Percentiles rank a stretch among this genome's conserved stretches.
Evolutionary conservation across 2,329 filamentous ascomycete species (phyloP).

Genomic region (Cercospora nicotianae): DNA sequence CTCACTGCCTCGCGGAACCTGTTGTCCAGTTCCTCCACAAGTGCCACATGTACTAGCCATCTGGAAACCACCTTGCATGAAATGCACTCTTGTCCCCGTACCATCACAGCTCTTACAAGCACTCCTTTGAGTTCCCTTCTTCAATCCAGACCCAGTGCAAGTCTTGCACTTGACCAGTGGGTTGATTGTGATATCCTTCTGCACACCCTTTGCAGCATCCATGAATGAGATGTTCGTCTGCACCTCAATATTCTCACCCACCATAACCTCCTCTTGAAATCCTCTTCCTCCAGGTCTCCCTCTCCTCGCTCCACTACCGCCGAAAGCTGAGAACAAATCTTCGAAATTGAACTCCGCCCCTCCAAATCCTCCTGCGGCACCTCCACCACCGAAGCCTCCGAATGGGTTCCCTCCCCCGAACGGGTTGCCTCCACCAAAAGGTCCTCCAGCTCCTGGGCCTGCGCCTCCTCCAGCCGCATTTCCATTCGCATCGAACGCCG

Average conservation of each 20-base stretch:
- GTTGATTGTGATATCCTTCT: slow-evolving; percentile 82
- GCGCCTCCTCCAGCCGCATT: slow-evolving; percentile 60
- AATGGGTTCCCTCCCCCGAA: slow-evolving; percentile 58
- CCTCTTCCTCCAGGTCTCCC: slow-evolving; percentile 51
- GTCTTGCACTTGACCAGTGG: slow-evolving; percentile 79
- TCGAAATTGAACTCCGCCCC: slow-evolving; percentile 85
- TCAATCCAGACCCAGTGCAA: slow-evolving; percentile 81
- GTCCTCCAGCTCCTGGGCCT: slow-evolving; percentile 58
- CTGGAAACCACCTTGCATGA: slow-evolving; percentile 91
- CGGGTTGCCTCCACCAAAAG: slow-evolving; percentile 50
- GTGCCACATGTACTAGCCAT: slow-evolving; percentile 85
- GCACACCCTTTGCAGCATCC: slow-evolving; percentile 89
- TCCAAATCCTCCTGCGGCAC: slow-evolving; percentile 34
- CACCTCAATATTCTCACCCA: slow-evolving; percentile 96
- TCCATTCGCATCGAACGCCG: slow-evolving; percentile 65
- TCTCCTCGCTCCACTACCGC: slow-evolving; percentile 58
- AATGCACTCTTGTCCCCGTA: slow-evolving; percentile 81
- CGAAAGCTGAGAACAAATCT: slow-evolving; percentile 88
- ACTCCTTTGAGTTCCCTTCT: slow-evolving; percentile 70
- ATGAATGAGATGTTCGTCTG: slow-evolving; percentile 91
- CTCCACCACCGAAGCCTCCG: slow-evolving; percentile 38
- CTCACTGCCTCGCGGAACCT: slow-evolving; percentile 75
- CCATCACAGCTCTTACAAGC: slow-evolving; percentile 81
- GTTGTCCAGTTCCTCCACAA: slow-evolving; percentile 76
- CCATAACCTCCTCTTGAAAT: slow-evolving; percentile 76